Evolutionary conservation across 805 yeast species (phyloP), one percentile per base, ranked within the genome.

Genomic region (Cyberlindnera suaveolens): DNA sequence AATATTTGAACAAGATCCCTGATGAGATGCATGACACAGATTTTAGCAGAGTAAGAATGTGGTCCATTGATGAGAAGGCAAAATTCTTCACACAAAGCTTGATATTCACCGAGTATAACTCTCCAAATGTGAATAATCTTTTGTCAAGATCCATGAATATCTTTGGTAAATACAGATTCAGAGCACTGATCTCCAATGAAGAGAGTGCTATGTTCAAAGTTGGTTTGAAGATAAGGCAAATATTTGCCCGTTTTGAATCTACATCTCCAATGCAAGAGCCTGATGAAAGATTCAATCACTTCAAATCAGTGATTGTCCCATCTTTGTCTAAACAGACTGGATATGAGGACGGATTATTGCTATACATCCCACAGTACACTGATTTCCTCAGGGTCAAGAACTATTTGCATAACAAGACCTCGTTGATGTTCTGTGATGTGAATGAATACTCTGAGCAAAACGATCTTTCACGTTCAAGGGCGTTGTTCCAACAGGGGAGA

Each of bases 11-110:
- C 63, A 68, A 72, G 43, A 78, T 89, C 37, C 98, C 98, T 6
- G 77, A 78, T 49, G 78, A 82, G 40, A 80, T 85, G 50, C 89
- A 80, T 49, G 84, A 80, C 44, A 84, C 95, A 14, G 99, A 93
- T 64, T 93, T 93, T 63, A 79, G 93, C 44, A 75, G 99, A 52
- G 82, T 93, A 32, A 75, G 96, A 54, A 83, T 85, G 84, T 90
- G 96, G 95, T 80, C 84, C 31, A 81, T 93, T 50, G 90, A 93
- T 56, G 95, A 87, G 48, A 81, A 86, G 52, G 82, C 86, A 13
- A 72, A 70, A 49, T 68, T 69, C 40, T 70, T 91, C 43, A 76
- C 96, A 23, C 99, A 93, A 64, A 77, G 85, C 0, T 63, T 93
- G 55, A 70, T 85, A 3, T 82, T 93, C 51, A 68, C 85, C n/a